phyloP scores from a whole-genome alignment of 1,284 basidiomycete genomes.

The Vanrija sp. region DNA sequence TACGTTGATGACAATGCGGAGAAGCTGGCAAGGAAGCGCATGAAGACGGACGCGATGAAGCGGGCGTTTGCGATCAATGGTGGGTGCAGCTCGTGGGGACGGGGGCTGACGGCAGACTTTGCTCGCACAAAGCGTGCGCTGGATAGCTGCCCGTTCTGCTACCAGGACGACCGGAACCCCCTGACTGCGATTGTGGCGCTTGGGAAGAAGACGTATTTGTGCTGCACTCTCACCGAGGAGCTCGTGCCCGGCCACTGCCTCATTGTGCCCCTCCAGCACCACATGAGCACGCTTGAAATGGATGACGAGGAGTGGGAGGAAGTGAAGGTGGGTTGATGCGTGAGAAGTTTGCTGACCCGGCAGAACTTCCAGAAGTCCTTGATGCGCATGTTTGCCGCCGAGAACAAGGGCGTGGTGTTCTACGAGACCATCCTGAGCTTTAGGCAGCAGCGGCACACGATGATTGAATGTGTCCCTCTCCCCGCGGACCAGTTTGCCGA shows the following conservation, averaged over 20 bases:
- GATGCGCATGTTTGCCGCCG: slow-evolving; percentile 86
- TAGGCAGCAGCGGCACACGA: slow-evolving; percentile 83
- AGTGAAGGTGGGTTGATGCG: slow-evolving; percentile 62
- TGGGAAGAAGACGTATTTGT: slow-evolving; percentile 84
- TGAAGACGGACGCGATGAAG: slow-evolving; percentile 94
- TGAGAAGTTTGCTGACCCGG: slow-evolving; percentile 2
- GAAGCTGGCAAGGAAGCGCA: slow-evolving; percentile 82
- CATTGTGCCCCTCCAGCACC: slow-evolving; percentile 94
- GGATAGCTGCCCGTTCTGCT: slow-evolving; percentile 81
- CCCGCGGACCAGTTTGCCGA: slow-evolving; percentile 78
- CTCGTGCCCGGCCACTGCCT: slow-evolving; percentile 83
- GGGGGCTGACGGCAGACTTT: slow-evolving; percentile 62
- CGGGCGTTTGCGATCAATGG: slow-evolving; percentile 94
- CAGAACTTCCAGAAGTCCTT: slow-evolving; percentile 99
- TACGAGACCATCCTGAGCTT: slow-evolving; percentile 86
- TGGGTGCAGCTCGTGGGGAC: slow-evolving; percentile 44
- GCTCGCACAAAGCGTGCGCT: slow-evolving; percentile 88
- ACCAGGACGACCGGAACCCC: slow-evolving; percentile 73
- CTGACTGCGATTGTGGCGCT: slow-evolving; percentile 82
- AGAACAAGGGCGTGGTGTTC: slow-evolving; percentile 86
- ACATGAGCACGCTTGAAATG: slow-evolving; percentile 82
- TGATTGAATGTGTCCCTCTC: slow-evolving; percentile 85
- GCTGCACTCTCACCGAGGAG: slow-evolving; percentile 80
- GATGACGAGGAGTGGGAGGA: slow-evolving; percentile 99
- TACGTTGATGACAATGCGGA: slow-evolving; percentile 98